These are phyloP conservation scores for Cladosporium oxysporum DNA, from an alignment of 2,329 filamentous ascomycete genomes.

Conservation along the genomic window DNA sequence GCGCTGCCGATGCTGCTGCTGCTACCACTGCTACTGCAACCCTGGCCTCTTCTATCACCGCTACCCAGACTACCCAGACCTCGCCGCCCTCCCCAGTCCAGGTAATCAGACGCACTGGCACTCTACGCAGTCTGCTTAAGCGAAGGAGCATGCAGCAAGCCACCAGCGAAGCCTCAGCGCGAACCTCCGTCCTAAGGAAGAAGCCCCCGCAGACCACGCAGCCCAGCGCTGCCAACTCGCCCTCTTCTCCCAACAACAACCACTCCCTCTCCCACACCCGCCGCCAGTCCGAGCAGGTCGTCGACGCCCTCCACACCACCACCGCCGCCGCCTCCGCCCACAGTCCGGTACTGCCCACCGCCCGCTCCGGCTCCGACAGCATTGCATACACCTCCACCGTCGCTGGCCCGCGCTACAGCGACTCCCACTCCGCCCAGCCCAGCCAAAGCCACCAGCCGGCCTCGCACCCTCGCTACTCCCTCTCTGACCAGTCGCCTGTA, in stretches of 20 bases:
- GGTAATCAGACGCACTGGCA: slow-evolving; percentile 5
- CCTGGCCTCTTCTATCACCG: slow-evolving; percentile 3
- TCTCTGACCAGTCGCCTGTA: slow-evolving; percentile 35
- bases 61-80: not conserved
- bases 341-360: slow-evolving; percentile 5
- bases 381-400: not conserved
- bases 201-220: not conserved
- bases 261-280: not conserved
- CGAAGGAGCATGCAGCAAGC: slow-evolving; percentile 8
- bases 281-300: slow-evolving; percentile 12
- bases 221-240: slow-evolving; percentile 3
- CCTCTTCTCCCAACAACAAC: not conserved
- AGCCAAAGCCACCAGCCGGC: slow-evolving; percentile 7
- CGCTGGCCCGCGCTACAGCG: slow-evolving; percentile 5
- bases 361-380: slow-evolving; percentile 14
- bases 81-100: not conserved
- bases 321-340: not conserved
- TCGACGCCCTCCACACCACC: not conserved
- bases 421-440: not conserved
- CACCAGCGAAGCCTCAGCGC: not conserved
- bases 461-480: slow-evolving; percentile 29
- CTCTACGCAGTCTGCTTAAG: slow-evolving; percentile 8
- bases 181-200: slow-evolving; percentile 1
- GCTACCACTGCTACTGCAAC: slow-evolving; percentile 8
- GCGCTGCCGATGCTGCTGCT: not conserved